phyloP scores from a whole-genome alignment of 768 basidiomycete species.

The Rhodosporidiobolus odoratus region DNA sequence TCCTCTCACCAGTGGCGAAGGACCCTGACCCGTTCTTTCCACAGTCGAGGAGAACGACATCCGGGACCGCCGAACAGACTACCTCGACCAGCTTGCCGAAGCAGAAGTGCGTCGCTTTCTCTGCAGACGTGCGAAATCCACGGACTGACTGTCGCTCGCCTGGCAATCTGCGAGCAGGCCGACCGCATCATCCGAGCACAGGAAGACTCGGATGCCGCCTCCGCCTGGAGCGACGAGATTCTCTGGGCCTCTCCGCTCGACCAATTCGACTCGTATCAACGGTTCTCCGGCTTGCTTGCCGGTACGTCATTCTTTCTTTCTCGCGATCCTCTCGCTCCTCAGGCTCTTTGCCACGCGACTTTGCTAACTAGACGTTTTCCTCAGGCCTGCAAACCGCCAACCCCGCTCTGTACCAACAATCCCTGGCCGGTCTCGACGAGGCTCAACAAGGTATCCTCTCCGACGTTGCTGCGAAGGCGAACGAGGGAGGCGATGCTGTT shows the following conservation, averaged over 20 bases:
- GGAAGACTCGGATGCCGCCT: conserved; percentile 54
- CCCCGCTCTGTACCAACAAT: conserved; percentile 23
- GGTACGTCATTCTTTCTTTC: conserved; percentile 51
- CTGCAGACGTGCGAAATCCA: too few species aligned
- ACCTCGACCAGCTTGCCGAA: conserved; percentile 75
- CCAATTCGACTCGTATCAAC: conserved; percentile 65
- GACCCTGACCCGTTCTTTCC: conserved; percentile 2
- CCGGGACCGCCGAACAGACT: conserved; percentile 83
- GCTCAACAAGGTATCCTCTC: conserved; percentile 23
- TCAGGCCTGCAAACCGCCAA: conserved; percentile 23
- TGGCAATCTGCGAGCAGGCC: conserved; percentile 52
- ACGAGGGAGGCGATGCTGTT: conserved; percentile 34
- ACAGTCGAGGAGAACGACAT: conserved; percentile 61
- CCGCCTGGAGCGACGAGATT: conserved; percentile 59
- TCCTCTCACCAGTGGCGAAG: not conserved
- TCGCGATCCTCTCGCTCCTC: not conserved
- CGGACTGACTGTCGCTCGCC: not conserved
- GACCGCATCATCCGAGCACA: conserved; percentile 59
- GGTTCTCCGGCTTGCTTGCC: conserved; percentile 72
- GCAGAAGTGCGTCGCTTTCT: conserved; percentile 54
- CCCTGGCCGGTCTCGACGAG: conserved; percentile 10
- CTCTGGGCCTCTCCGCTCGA: conserved; percentile 81
- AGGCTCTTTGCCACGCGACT: too few species aligned
- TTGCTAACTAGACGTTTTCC: not conserved
- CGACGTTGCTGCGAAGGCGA: conserved; percentile 31